Evolutionary conservation across 306 rosid species (phyloP).

Genomic region (Prosopis cineraria): DNA sequence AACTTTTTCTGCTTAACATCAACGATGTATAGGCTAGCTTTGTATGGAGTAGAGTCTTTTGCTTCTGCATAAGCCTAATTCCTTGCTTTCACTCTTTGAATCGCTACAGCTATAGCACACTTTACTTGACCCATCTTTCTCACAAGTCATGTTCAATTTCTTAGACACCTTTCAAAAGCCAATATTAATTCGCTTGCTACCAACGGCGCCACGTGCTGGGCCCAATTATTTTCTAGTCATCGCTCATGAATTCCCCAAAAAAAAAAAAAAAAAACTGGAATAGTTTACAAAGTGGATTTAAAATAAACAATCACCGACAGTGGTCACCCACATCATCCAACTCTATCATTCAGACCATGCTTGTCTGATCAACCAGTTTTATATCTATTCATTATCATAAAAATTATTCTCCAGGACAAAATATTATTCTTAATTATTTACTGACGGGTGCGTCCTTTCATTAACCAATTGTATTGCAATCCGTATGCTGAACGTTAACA

Average conservation of each 20-base stretch:
- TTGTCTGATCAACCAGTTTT: neutral
- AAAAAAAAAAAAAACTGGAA: neutral
- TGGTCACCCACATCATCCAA: neutral
- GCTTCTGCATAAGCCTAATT: neutral
- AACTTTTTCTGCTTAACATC: no score
- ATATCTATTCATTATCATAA: neutral
- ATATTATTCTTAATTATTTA: neutral
- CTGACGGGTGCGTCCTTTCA: neutral
- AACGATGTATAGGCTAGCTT: no score
- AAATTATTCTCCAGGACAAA: neutral
- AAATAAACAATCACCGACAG: conserved; percentile 23
- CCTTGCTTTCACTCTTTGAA: neutral
- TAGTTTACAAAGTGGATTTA: neutral
- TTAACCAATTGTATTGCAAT: neutral
- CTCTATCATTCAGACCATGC: neutral
- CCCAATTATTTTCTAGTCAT: conserved; percentile 13
- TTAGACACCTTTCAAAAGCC: neutral
- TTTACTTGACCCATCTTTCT: conserved; percentile 4
- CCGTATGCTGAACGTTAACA: neutral
- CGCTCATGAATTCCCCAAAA: conserved; percentile 1
- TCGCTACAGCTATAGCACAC: neutral
- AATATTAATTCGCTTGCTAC: neutral
- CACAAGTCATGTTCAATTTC: neutral
- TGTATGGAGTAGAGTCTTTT: neutral
- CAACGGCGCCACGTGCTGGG: conserved; percentile 30